phyloP scores from a whole-genome alignment of 805 yeast species.

The Yarrowia deformans region DNA sequence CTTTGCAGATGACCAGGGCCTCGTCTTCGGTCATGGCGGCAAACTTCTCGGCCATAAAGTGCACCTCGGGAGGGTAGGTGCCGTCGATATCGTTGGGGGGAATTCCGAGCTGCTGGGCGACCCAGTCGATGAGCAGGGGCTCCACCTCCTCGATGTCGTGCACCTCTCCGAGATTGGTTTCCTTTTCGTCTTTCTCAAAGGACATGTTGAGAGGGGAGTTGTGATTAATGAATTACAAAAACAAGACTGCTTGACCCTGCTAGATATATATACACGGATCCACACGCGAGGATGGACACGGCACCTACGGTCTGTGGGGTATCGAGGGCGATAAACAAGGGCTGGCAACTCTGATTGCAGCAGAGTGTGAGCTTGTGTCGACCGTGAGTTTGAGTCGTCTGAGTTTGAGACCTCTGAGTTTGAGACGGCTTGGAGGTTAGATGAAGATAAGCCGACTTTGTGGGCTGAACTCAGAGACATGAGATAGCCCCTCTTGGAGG shows the following conservation, averaged over 20 bases:
- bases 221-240: no score
- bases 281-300: slow-evolving; percentile 1
- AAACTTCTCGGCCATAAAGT: slow-evolving; percentile 56
- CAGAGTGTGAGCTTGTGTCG: slow-evolving; percentile 1
- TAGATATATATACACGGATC: slow-evolving; percentile 18
- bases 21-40: slow-evolving; percentile 52
- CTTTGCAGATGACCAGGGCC: slow-evolving; percentile 53
- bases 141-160: slow-evolving; percentile 32
- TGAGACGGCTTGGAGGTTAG: no score
- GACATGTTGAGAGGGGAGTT: not conserved
- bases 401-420: no score
- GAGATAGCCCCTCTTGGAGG: not conserved
- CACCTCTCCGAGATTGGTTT: slow-evolving; percentile 24
- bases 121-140: slow-evolving; percentile 19
- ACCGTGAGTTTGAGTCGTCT: not conserved
- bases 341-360: slow-evolving; percentile 5
- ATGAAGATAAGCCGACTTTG: not conserved
- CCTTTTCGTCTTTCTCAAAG: slow-evolving; percentile 36
- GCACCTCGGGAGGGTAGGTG: slow-evolving; percentile 41
- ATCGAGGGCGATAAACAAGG: slow-evolving; percentile 8
- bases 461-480: not conserved
- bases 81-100: slow-evolving; percentile 30
- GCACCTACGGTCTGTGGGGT: slow-evolving; percentile 26
- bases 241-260: no score
- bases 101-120: slow-evolving; percentile 19